phyloP scores from a whole-genome alignment of 2,329 filamentous ascomycete species.

The Karstenula rhodostoma region DNA sequence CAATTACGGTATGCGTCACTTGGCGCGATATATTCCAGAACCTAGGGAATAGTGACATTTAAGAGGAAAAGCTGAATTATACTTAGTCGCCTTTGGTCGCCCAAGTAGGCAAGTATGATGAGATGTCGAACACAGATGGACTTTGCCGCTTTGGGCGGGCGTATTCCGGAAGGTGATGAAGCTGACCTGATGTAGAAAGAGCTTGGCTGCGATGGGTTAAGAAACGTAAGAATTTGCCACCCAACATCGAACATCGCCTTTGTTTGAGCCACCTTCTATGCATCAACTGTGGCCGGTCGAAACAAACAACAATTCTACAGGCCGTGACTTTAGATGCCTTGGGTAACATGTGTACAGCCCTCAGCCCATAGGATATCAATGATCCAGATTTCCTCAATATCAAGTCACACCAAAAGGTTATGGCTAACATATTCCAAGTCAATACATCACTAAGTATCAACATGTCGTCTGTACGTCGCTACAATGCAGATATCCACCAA shows the following conservation, averaged over 20 bases:
- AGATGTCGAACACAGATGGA: conserved; percentile 14
- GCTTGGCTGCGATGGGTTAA: conserved; percentile 3
- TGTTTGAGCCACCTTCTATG: neutral
- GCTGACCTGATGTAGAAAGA: conserved; percentile 7
- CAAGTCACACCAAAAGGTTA: no score
- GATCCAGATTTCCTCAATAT: no score
- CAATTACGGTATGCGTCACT: neutral
- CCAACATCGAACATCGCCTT: neutral
- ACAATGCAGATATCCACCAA: no score
- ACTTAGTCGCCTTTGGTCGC: neutral
- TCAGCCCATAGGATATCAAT: no score
- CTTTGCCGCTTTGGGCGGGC: conserved; percentile 17
- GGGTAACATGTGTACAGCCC: no score
- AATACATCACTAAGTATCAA: no score
- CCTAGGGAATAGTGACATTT: neutral
- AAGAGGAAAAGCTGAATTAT: neutral
- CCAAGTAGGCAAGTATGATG: neutral
- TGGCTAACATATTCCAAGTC: no score
- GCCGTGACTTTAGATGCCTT: no score
- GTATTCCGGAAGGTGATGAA: neutral
- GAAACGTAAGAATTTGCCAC: neutral
- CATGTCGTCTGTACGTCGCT: no score
- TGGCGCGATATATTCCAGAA: neutral
- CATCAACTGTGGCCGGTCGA: neutral
- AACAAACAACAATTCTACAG: no score